phyloP scores from a whole-genome alignment of 345 rosid genomes.

The Pistacia atlantica region DNA sequence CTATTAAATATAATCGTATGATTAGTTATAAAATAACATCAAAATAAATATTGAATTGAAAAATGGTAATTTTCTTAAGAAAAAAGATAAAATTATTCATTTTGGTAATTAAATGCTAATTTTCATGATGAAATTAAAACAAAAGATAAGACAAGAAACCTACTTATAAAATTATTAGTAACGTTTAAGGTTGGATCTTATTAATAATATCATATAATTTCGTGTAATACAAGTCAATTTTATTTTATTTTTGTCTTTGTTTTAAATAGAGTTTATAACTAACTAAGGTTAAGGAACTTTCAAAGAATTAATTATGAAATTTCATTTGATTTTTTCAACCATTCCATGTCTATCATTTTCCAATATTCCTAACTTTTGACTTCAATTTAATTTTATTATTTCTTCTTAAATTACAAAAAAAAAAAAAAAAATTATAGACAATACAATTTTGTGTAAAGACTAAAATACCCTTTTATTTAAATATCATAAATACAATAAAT shows the following conservation, averaged over 20 bases:
- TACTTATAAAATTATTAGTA: background rate
- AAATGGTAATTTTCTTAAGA: too few relatives aligned
- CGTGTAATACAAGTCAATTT: background rate
- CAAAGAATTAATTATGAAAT: too few relatives aligned
- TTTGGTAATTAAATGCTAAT: background rate
- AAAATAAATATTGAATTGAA: too few relatives aligned
- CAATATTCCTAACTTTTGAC: background rate
- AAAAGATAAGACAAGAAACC: background rate
- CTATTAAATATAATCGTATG: too few relatives aligned
- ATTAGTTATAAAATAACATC: too few relatives aligned
- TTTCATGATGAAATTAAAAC: background rate
- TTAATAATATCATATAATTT: background rate
- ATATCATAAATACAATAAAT: too few relatives aligned
- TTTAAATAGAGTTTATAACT: too few relatives aligned
- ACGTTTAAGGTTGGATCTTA: background rate
- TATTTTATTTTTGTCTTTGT: too few relatives aligned
- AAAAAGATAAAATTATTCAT: background rate
- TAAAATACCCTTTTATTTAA: too few relatives aligned
- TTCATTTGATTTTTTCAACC: background rate
- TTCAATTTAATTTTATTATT: background rate
- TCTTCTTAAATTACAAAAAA: background rate
- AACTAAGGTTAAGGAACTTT: background rate
- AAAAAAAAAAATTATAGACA: background rate
- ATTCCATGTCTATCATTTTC: background rate
- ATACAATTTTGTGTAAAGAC: too few relatives aligned